A percentile compares a stretch with the other conserved stretches of the same genome.
These are phyloP conservation scores for Mycena crocata DNA, from an alignment of 768 basidiomycete genomes.

Conservation along the genomic window DNA sequence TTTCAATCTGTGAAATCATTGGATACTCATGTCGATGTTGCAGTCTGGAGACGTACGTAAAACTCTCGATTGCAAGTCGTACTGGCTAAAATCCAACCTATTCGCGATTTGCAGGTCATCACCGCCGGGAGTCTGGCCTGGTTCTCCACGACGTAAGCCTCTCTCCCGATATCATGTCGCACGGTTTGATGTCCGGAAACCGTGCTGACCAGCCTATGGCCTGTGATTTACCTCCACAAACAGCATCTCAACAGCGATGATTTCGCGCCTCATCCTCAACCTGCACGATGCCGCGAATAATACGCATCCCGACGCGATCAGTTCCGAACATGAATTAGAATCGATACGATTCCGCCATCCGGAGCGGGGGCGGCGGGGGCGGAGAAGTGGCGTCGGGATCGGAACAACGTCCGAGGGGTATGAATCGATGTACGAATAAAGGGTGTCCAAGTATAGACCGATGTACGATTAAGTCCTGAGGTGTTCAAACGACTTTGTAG, in stretches of 20 bases:
- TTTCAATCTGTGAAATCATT: not conserved
- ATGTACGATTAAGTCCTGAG: no score
- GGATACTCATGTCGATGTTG: not conserved
- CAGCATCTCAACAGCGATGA: constrained; percentile 20
- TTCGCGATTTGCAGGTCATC: not conserved
- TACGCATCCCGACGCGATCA: no score
- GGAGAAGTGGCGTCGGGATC: no score
- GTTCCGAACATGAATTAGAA: not conserved
- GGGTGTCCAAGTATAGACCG: no score
- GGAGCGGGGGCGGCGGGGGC: no score
- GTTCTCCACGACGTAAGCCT: not conserved
- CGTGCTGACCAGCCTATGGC: no score
- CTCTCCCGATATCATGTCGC: not conserved
- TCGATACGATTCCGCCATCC: not conserved
- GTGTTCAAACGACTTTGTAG: no score
- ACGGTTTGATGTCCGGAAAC: not conserved
- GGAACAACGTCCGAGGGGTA: no score
- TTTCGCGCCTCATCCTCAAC: constrained; percentile 21
- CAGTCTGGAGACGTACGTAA: not conserved
- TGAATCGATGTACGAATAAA: no score
- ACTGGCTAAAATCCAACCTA: not conserved
- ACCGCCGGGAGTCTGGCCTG: constrained; percentile 10
- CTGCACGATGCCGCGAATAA: constrained; percentile 9
- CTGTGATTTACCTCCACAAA: not conserved
- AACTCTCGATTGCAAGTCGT: not conserved